Evolutionary conservation across 495 filamentous ascomycete genomes (phyloP), one percentile per base, ranked within the genome.

Genomic region (Aspergillus campestris): DNA sequence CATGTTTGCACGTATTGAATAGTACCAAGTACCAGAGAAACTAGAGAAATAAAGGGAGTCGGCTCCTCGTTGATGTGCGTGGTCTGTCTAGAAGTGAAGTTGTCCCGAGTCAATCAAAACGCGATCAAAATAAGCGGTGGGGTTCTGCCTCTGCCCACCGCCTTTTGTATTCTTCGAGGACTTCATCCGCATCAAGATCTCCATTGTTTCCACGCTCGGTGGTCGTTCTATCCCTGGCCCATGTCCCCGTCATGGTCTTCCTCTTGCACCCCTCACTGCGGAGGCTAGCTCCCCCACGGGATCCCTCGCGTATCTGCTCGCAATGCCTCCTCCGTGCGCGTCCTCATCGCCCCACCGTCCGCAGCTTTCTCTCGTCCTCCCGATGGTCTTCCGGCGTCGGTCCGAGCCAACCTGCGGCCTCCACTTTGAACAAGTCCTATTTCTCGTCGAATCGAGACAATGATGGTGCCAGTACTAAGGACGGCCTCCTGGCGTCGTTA

Each of bases 201-300:
- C 3, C 9, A 38, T 42, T 18, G 8, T 38, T 45, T 31, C 11
- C 45, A 27, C 12, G 18, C 18, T 24, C 18, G 18, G 18, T 24
- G 2, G 15, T 43, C 45, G 42, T 51, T 38, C 36, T 40, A 43
- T 41, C 31, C 18, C 11, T 46, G 31, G 38, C 41, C 41, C 42
- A 39, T 51, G 39, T 41, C 48, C 51, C 51, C 58, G 65, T 52
- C 60, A 73, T 73, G 70, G 60, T 65, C 44, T 61, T 65, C 50
- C 61, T 71, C 52, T 24, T 24, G 18, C 65, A 65, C 48, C 61
- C 64, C 42, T 57, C 66, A 47, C 39, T 70, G n/a, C 51, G 64
- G 52, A 61, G 64, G 64, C 53, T 58, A 36, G 57, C 46, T 37
- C 34, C 55, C 42, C 28, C 59, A 53, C 59, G 59, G 47, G 66